phyloP scores from a whole-genome alignment of 2,329 filamentous ascomycete species.

The Aulographum hederae region DNA sequence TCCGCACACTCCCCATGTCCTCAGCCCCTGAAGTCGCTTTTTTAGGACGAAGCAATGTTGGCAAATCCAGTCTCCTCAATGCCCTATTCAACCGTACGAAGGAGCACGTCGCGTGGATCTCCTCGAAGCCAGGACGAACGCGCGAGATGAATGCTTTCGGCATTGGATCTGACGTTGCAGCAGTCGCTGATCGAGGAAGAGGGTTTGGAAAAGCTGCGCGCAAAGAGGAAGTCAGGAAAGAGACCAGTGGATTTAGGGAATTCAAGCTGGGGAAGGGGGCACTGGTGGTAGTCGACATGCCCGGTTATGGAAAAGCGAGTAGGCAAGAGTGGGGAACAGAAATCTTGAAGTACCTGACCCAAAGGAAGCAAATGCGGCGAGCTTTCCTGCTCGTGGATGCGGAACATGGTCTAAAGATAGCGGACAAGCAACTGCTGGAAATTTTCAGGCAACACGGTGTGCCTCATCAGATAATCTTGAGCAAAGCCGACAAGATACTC shows the following conservation, averaged over 20 bases:
- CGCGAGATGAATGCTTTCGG: slow-evolving; percentile 48
- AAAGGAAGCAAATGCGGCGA: slow-evolving; percentile 42
- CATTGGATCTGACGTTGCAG: slow-evolving; percentile 23
- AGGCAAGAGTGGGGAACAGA: slow-evolving; percentile 44
- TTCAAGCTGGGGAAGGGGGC: slow-evolving; percentile 18
- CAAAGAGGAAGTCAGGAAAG: slow-evolving; percentile 5
- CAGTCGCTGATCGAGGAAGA: slow-evolving; percentile 7
- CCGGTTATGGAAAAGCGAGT: slow-evolving; percentile 49
- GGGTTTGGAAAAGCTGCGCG: slow-evolving; percentile 1
- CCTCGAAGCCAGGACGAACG: slow-evolving; percentile 41
- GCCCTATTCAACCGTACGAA: slow-evolving; percentile 29
- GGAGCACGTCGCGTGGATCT: slow-evolving; percentile 32
- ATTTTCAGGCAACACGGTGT: slow-evolving; percentile 38
- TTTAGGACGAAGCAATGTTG: slow-evolving; percentile 51
- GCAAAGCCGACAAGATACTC: slow-evolving; percentile 43
- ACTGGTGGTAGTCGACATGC: slow-evolving; percentile 50
- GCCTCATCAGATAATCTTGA: slow-evolving; percentile 46
- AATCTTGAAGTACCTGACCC: slow-evolving; percentile 48
- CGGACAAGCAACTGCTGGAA: slow-evolving; percentile 37
- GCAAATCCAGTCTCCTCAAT: slow-evolving; percentile 44
- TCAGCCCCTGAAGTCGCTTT: slow-evolving; percentile 44
- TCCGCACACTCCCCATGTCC: slow-evolving; percentile 38
- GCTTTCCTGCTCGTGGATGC: slow-evolving; percentile 48
- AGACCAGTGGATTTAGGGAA: slow-evolving; percentile 8
- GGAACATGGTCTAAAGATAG: slow-evolving; percentile 42